Percentiles rank a stretch among this genome's conserved stretches.
Evolutionary conservation across 129 eudicot species (phyloP).

Genomic region (Artemisia argyi): DNA sequence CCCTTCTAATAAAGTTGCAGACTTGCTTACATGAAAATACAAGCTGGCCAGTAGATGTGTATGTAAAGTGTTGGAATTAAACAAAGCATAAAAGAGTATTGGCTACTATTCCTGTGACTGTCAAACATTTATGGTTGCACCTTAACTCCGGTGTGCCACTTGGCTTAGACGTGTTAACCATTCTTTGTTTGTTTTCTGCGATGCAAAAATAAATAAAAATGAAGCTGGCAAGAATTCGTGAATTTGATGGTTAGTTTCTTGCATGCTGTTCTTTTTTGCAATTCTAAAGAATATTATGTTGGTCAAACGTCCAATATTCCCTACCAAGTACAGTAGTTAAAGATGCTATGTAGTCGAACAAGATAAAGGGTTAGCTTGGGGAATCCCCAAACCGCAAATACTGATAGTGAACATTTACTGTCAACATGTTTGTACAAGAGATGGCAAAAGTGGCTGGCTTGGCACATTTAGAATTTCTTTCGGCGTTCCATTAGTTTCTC

Average conservation of each 20-base stretch:
- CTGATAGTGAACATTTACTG: background rate
- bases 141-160: background rate
- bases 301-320: background rate
- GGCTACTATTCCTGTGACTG: background rate
- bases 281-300: background rate
- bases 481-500: background rate
- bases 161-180: background rate
- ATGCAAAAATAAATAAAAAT: background rate
- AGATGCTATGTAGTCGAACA: background rate
- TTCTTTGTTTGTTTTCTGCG: background rate
- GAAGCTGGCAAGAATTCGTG: background rate
- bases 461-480: background rate
- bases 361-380: background rate
- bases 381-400: background rate
- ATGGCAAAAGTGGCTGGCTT: background rate
- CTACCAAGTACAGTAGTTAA: conserved; percentile 1
- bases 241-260: background rate
- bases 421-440: background rate
- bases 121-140: background rate
- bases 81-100: background rate
- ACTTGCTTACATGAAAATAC: conserved; percentile 12
- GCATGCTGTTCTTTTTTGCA: background rate
- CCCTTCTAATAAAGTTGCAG: conserved; percentile 15
- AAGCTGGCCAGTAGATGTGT: background rate
- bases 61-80: conserved; percentile 9